phyloP scores from a whole-genome alignment of 2,329 filamentous ascomycete species.

The Stylonectria norvegica region DNA sequence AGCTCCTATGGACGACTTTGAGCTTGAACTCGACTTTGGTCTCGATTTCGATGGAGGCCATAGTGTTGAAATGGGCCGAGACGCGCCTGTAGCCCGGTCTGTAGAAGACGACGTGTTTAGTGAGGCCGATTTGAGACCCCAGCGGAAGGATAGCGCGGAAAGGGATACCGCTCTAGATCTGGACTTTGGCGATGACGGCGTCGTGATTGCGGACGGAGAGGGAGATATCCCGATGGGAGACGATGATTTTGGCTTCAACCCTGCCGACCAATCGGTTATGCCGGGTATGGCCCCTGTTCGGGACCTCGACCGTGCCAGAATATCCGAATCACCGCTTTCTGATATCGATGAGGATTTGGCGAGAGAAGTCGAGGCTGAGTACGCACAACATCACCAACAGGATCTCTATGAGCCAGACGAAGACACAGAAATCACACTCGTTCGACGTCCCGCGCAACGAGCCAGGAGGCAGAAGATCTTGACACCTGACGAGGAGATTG shows the following conservation, averaged over 20 bases:
- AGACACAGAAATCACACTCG: slow-evolving; percentile 55
- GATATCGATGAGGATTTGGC: slow-evolving; percentile 64
- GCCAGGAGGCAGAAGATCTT: slow-evolving; percentile 76
- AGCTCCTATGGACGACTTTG: slow-evolving; percentile 61
- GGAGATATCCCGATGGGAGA: slow-evolving; percentile 60
- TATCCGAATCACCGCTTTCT: slow-evolving; percentile 67
- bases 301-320: slow-evolving; percentile 54
- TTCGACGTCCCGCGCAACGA: slow-evolving; percentile 68
- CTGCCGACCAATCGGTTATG: slow-evolving; percentile 57
- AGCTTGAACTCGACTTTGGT: slow-evolving; percentile 71
- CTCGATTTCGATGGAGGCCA: slow-evolving; percentile 67
- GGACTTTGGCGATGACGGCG: slow-evolving; percentile 50
- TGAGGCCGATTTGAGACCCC: slow-evolving; percentile 57
- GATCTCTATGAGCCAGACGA: slow-evolving; percentile 62
- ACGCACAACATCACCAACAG: slow-evolving; percentile 49
- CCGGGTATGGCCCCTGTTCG: slow-evolving; percentile 46
- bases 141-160: slow-evolving; percentile 54
- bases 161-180: slow-evolving; percentile 54
- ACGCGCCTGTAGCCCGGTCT: slow-evolving; percentile 66
- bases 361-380: slow-evolving; percentile 57
- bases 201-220: slow-evolving; percentile 62
- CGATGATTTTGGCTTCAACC: slow-evolving; percentile 63
- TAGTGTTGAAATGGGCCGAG: slow-evolving; percentile 87
- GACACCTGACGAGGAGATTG: slow-evolving; percentile 75
- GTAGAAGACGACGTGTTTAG: slow-evolving; percentile 68